A percentile compares a stretch with the other conserved stretches of the same genome.
Conservation (phyloP, 78 protist species). For the Dictyostelium citrinum region DNA sequence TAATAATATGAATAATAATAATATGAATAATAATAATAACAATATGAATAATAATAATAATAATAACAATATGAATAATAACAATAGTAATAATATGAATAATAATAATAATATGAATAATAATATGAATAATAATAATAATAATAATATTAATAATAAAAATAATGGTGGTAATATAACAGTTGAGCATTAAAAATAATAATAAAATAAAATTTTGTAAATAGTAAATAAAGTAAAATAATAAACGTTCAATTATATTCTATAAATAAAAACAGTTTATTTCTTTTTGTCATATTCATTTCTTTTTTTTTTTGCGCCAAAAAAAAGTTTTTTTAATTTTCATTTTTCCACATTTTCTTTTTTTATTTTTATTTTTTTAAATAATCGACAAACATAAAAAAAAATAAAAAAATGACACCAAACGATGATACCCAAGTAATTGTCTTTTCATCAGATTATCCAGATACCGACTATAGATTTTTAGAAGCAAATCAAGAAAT, state of each 20-base stretch:
- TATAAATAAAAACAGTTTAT: too few relatives aligned
- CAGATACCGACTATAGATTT: background rate
- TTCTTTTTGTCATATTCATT: too few relatives aligned
- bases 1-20: background rate
- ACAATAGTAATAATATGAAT: background rate
- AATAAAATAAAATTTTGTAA: background rate
- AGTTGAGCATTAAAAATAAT: background rate
- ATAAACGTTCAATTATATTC: too few relatives aligned
- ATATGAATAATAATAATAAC: background rate
- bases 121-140: background rate
- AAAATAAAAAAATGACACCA: background rate
- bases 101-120: background rate
- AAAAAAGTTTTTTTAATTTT: too few relatives aligned
- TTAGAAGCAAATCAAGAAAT: constrained; percentile 45
- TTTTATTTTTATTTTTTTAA: background rate
- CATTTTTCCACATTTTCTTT: background rate
- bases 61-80: background rate
- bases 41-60: background rate
- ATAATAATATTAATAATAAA: background rate
- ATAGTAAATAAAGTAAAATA: background rate
- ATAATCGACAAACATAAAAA: background rate
- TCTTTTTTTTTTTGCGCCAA: too few relatives aligned
- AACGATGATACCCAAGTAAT: background rate
- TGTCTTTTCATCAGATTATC: constrained; percentile 5
- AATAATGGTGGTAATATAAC: background rate